phyloP scores from a whole-genome alignment of 495 filamentous ascomycete genomes.

The Clohesyomyces aquaticus region DNA sequence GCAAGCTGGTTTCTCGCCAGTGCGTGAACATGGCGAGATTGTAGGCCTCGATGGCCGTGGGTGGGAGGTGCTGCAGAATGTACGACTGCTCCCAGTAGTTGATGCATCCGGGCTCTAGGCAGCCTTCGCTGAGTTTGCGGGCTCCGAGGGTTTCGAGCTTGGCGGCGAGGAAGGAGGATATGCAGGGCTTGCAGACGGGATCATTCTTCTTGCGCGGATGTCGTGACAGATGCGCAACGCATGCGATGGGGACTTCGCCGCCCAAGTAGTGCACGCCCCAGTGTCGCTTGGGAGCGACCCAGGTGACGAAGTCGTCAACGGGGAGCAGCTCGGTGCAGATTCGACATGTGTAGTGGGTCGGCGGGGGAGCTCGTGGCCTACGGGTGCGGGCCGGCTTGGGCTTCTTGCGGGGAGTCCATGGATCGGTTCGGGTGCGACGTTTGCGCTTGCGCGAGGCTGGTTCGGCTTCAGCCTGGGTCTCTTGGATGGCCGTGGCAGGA shows the following conservation, averaged over 20 bases:
- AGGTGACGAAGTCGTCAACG: slow-evolving; percentile 8
- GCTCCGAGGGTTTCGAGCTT: slow-evolving; percentile 12
- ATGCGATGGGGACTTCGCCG: slow-evolving; percentile 10
- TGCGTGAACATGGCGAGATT: slow-evolving; percentile 19
- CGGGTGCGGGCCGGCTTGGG: not conserved
- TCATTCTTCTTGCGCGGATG: slow-evolving; percentile 17
- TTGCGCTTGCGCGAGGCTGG: not conserved
- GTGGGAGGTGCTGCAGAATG: slow-evolving; percentile 17
- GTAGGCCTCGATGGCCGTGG: slow-evolving; percentile 1
- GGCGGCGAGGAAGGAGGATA: slow-evolving; percentile 10
- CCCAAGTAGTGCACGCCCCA: not conserved
- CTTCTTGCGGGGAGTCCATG: slow-evolving; percentile 9
- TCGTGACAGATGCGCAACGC: slow-evolving; percentile 19
- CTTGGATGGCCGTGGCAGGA: not conserved
- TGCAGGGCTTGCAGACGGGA: slow-evolving; percentile 26
- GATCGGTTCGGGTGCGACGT: slow-evolving; percentile 15
- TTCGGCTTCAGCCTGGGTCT: too few relatives aligned
- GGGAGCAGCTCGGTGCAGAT: slow-evolving; percentile 21
- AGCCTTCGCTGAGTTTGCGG: slow-evolving; percentile 9
- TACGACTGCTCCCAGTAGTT: slow-evolving; percentile 8
- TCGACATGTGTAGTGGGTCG: slow-evolving; percentile 30
- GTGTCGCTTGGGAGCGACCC: not conserved
- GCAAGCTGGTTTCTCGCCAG: not conserved
- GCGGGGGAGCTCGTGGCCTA: not conserved
- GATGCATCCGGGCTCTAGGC: slow-evolving; percentile 23